A percentile compares a stretch with the other conserved stretches of the same genome.
Evolutionary conservation across 768 basidiomycete species (phyloP).

Genomic region (Agaricus subrufescens): DNA sequence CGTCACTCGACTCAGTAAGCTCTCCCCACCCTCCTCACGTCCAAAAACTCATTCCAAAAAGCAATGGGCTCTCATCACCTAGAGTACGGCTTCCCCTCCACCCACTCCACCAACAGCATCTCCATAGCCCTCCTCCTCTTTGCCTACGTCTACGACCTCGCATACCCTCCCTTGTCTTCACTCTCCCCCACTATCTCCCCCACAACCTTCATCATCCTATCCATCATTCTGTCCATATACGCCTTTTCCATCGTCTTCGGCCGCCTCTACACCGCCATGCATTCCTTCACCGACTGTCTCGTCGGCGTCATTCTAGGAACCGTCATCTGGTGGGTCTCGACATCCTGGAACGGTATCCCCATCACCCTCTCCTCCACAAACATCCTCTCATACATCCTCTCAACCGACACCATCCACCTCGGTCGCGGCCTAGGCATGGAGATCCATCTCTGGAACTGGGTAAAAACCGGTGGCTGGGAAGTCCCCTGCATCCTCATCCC

Average conservation of each 20-base stretch:
- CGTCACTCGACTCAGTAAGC: slow-evolving; percentile 80
- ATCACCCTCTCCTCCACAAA: slow-evolving; percentile 25
- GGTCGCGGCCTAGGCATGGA: slow-evolving; percentile 35
- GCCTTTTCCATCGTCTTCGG: slow-evolving; percentile 72
- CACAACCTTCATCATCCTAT: slow-evolving; percentile 35
- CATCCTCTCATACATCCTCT: slow-evolving; percentile 13
- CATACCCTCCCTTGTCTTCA: slow-evolving; percentile 22
- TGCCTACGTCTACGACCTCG: slow-evolving; percentile 50
- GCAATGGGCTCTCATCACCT: slow-evolving; percentile 78
- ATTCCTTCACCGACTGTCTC: slow-evolving; percentile 73
- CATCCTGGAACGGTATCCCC: slow-evolving; percentile 37
- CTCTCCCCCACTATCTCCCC: slow-evolving; percentile 38
- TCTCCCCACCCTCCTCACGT: background rate
- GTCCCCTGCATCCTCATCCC: slow-evolving; percentile 61
- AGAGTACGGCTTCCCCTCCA: slow-evolving; percentile 95
- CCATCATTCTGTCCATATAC: slow-evolving; percentile 49
- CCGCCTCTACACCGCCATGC: slow-evolving; percentile 85
- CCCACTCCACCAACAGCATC: slow-evolving; percentile 88
- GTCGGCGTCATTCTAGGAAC: slow-evolving; percentile 63
- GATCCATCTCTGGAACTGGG: slow-evolving; percentile 29
- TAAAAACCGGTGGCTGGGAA: slow-evolving; percentile 35
- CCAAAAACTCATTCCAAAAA: slow-evolving; percentile 27
- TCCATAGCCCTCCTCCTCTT: slow-evolving; percentile 85
- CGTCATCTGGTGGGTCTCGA: slow-evolving; percentile 60
- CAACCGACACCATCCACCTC: slow-evolving; percentile 23